Percentiles rank a stretch among this genome's conserved stretches.
These are phyloP conservation scores for Ceratocystis diversiconidia DNA, from an alignment of 2,329 filamentous ascomycete genomes.

Conservation along the genomic window DNA sequence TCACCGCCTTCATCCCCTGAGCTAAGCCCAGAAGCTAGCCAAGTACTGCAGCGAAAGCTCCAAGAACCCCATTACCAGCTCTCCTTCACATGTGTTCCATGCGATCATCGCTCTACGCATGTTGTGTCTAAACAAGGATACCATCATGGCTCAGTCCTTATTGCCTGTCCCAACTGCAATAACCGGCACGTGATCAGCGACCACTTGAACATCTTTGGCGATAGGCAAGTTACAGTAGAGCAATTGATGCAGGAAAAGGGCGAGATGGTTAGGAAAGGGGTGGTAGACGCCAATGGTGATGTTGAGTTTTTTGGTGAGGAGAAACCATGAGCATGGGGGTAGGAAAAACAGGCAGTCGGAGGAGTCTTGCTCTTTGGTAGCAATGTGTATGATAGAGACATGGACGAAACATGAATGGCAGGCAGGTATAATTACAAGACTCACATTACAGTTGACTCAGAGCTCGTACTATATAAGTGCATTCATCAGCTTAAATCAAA, in stretches of 20 bases:
- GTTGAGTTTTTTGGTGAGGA: constrained; percentile 68
- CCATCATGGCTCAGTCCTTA: constrained; percentile 75
- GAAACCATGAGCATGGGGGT: neutral
- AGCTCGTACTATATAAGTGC: neutral
- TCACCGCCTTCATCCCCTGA: constrained; percentile 9
- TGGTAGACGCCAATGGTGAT: constrained; percentile 63
- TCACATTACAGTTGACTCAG: too few relatives aligned
- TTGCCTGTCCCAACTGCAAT: constrained; percentile 74
- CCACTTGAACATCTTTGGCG: constrained; percentile 65
- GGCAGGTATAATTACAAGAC: too few relatives aligned
- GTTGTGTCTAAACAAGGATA: constrained; percentile 88
- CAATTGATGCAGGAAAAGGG: constrained; percentile 66
- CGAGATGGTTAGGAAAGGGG: constrained; percentile 55
- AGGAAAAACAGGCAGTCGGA: neutral
- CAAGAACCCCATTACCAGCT: constrained; percentile 64
- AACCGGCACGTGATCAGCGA: constrained; percentile 87
- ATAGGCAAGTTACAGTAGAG: constrained; percentile 56
- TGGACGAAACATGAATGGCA: too few relatives aligned
- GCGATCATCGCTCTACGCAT: constrained; percentile 66
- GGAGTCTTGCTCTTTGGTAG: neutral
- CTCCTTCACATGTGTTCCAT: constrained; percentile 86
- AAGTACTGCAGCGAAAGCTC: constrained; percentile 24
- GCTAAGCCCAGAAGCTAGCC: constrained; percentile 20
- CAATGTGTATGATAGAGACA: constrained; percentile 5
- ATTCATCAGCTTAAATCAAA: neutral